Conservation (phyloP, 208 protist genomes). For the Trypanosomatidae sp. region DNA sequence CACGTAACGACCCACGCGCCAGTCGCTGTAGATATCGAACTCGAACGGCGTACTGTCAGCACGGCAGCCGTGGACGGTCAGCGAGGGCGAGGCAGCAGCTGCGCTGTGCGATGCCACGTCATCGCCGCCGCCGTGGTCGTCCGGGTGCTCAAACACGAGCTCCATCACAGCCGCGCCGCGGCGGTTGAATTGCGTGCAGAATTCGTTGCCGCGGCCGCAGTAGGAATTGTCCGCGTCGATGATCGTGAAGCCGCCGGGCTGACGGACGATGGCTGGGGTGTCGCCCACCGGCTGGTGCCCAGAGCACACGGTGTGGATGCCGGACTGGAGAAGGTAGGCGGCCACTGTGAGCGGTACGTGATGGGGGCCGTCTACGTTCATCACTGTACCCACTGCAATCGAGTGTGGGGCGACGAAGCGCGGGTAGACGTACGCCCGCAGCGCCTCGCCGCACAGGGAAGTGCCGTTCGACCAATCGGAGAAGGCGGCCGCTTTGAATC, state of each 20-base stretch:
- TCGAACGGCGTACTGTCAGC: conserved; percentile 45
- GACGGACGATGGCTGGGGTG: conserved; percentile 63
- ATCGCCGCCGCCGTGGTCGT: background rate
- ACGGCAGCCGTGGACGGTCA: conserved; percentile 45
- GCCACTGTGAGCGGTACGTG: conserved; percentile 54
- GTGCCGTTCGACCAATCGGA: conserved; percentile 35
- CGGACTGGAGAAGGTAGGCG: conserved; percentile 64
- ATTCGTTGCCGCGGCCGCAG: conserved; percentile 44
- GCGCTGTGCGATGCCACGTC: background rate
- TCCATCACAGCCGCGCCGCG: conserved; percentile 65
- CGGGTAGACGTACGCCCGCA: conserved; percentile 67
- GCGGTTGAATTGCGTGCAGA: conserved; percentile 29
- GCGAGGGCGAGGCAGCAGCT: conserved; percentile 1
- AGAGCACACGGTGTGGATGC: conserved; percentile 65
- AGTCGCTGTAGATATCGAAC: conserved; percentile 35
- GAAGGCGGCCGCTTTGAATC: conserved; percentile 54
- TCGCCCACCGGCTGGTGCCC: conserved; percentile 87
- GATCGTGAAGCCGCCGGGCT: conserved; percentile 66
- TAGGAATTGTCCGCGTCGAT: conserved; percentile 86
- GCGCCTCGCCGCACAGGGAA: conserved; percentile 33
- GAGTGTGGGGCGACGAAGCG: conserved; percentile 55
- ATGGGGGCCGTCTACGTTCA: conserved; percentile 45
- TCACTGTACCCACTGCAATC: conserved; percentile 54
- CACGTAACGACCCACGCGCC: conserved; percentile 46
- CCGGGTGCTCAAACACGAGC: conserved; percentile 53